Evolutionary conservation across 139 green algal genomes (phyloP), one percentile per base, ranked within the genome.

Genomic region (Monoraphidium neglectum): DNA sequence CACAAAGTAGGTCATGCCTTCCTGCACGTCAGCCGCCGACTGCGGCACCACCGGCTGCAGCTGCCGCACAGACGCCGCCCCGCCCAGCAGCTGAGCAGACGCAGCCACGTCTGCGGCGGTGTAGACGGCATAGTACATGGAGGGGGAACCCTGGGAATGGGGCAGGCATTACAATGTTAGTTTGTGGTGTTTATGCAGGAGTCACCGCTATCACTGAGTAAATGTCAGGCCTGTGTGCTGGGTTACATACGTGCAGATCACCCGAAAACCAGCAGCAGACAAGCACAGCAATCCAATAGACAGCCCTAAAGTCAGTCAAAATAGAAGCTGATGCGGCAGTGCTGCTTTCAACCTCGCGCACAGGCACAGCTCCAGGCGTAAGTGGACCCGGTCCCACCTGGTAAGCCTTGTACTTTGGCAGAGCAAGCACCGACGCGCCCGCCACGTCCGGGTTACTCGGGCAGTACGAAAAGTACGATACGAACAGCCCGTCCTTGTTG

Each of bases 361-460:
- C n/a, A n/a, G n/a, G n/a, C n/a, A n/a, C n/a, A n/a, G n/a, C n/a
- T n/a, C n/a, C n/a, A n/a, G n/a, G n/a, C n/a, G n/a, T n/a, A n/a
- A n/a, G n/a, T n/a, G n/a, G n/a, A n/a, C n/a, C n/a, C n/a, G n/a
- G n/a, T n/a, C n/a, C n/a, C n/a, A n/a, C n/a, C n/a, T 59, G 57
- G 60, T 77, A 77, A 3, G 60, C 43, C 2, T 60, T 43, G 35
- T 70, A 56, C 46, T 77, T 77, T 4, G 72, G 72, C 30, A 77
- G 60, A 1, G 72, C 72, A 28, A 77, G 4, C n/a, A 77, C 24
- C 10, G 38, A 60, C 35, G 68, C 33, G 37, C 72, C 72, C 12
- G 23, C 23, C 8, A 47, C 57, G 10, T 8, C 8, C 8, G 30
- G 32, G 30, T 70, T 35, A 26, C 38, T 62, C 2, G 72, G 72